These are phyloP conservation scores for Jacaranda mimosifolia DNA, from an alignment of 257 asterid species.

Conservation along the genomic window DNA sequence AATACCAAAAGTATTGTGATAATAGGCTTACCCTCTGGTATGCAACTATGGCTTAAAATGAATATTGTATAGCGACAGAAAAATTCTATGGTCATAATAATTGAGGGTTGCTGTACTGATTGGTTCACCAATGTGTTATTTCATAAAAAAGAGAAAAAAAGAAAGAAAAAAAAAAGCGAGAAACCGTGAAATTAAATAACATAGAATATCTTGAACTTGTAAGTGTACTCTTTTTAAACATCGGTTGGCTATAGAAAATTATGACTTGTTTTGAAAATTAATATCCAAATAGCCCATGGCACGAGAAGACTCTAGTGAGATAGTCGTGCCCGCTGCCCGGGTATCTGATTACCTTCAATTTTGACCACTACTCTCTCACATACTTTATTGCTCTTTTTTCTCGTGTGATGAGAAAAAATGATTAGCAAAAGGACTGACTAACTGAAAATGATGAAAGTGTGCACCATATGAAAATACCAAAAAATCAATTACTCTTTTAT, in stretches of 20 bases:
- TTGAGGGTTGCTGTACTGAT: no score
- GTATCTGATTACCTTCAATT: neutral
- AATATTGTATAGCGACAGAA: no score
- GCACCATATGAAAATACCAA: neutral
- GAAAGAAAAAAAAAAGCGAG: no score
- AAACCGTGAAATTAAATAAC: no score
- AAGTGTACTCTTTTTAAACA: neutral
- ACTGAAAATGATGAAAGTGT: slow-evolving; percentile 22
- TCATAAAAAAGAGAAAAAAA: no score
- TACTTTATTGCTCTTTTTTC: slow-evolving; percentile 30
- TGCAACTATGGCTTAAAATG: no score
- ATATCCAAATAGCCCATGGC: neutral
- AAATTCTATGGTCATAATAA: no score
- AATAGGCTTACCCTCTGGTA: no score
- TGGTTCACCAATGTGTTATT: no score
- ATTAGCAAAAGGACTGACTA: neutral
- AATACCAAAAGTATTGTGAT: no score
- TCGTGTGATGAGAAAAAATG: slow-evolving; percentile 32
- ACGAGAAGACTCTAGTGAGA: neutral
- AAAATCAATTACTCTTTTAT: neutral
- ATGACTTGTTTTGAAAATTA: neutral
- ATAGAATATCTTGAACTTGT: no score
- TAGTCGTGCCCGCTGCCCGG: neutral
- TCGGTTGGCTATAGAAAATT: neutral
- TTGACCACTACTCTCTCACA: neutral